Conservation (phyloP, 768 basidiomycete species). For the Neoboletus magnificus region DNA sequence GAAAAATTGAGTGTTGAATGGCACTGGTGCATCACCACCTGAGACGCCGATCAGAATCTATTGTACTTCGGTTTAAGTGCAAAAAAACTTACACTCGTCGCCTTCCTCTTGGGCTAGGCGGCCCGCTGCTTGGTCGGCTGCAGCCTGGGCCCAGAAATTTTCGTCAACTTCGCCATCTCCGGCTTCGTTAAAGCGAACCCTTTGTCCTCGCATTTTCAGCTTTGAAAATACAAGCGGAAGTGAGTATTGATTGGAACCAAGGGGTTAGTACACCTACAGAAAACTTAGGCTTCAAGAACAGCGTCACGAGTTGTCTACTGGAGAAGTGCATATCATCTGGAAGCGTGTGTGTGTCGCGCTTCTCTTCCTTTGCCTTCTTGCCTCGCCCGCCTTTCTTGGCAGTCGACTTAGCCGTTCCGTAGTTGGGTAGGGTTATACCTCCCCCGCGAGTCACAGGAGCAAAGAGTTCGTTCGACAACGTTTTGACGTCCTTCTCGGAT, state of each 20-base stretch:
- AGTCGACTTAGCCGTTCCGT: constrained; percentile 30
- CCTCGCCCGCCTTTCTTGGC: constrained; percentile 38
- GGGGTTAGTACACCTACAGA: constrained; percentile 51
- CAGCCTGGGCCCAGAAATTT: constrained; percentile 95
- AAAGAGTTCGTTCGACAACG: constrained; percentile 69
- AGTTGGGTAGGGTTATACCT: constrained; percentile 64
- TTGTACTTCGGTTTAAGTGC: not conserved
- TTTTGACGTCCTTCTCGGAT: constrained; percentile 56
- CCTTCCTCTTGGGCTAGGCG: constrained; percentile 49
- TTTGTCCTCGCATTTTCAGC: constrained; percentile 87
- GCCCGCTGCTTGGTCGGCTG: constrained; percentile 73
- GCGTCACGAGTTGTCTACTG: constrained; percentile 79
- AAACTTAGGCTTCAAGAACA: constrained; percentile 97
- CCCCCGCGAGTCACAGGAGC: constrained; percentile 69
- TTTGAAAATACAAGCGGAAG: constrained; percentile 30
- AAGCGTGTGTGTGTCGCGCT: constrained; percentile 70
- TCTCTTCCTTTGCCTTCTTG: constrained; percentile 53
- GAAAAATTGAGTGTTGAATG: constrained; percentile 97
- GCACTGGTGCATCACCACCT: constrained; percentile 53
- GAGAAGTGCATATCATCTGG: constrained; percentile 99
- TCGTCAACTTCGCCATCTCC: constrained; percentile 91
- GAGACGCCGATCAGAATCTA: constrained; percentile 12
- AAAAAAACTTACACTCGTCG: constrained; percentile 57
- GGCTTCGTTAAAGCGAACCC: constrained; percentile 49
- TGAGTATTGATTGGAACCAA: constrained; percentile 3